phyloP scores from a whole-genome alignment of 768 basidiomycete genomes.

The Kwoniella bestiolae region DNA sequence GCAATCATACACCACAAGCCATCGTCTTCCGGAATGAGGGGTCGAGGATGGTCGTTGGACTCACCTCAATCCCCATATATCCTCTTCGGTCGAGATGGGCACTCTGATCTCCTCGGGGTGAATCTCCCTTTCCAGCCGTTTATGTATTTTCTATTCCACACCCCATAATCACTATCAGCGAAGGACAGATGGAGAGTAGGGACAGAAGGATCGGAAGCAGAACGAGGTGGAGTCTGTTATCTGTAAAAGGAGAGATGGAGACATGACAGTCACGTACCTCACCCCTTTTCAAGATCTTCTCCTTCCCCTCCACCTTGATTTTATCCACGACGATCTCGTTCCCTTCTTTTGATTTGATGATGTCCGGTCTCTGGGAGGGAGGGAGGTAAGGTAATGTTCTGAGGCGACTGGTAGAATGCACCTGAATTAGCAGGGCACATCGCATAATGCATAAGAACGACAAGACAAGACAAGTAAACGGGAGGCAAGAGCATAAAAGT shows the following conservation, averaged over 20 bases:
- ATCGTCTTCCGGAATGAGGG: too few species aligned
- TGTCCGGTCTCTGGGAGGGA: constrained; percentile 45
- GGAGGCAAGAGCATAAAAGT: not conserved
- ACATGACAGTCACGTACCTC: too few species aligned
- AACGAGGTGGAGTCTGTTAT: too few species aligned
- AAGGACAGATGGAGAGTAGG: too few species aligned
- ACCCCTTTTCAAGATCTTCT: constrained; percentile 55
- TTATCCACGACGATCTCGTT: constrained; percentile 54
- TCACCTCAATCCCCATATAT: constrained; percentile 76
- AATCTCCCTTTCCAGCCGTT: constrained; percentile 74
- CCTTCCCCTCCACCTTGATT: constrained; percentile 51
- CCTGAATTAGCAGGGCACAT: too few species aligned
- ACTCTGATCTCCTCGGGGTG: constrained; percentile 66
- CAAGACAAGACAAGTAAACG: too few species aligned
- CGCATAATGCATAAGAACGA: too few species aligned
- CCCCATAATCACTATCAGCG: not conserved
- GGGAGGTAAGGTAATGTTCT: constrained; percentile 53
- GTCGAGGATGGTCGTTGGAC: constrained; percentile 38
- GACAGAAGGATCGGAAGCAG: too few species aligned
- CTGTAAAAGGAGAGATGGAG: too few species aligned
- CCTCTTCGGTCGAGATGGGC: constrained; percentile 65
- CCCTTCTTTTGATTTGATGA: constrained; percentile 51
- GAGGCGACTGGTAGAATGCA: too few species aligned
- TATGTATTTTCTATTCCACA: constrained; percentile 72
- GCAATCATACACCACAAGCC: too few species aligned